A percentile compares a stretch with the other conserved stretches of the same genome.
These are phyloP conservation scores for Haberlea rhodopensis DNA, from an alignment of 257 asterid species.

Conservation along the genomic window DNA sequence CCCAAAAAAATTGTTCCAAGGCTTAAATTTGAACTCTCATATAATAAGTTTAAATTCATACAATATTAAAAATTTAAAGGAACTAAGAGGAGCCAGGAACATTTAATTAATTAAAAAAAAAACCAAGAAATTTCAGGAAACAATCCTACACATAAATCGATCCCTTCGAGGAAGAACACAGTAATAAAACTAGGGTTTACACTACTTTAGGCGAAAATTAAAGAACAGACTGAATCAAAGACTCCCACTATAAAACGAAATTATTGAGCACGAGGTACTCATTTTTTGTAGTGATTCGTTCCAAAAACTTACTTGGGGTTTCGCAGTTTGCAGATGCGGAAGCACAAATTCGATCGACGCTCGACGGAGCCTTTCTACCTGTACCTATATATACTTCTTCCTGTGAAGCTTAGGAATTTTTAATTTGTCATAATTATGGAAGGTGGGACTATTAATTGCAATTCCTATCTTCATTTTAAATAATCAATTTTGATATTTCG, in stretches of 20 bases:
- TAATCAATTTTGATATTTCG: too few species aligned
- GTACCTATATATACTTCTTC: background rate
- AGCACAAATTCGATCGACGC: background rate
- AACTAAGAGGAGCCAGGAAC: background rate
- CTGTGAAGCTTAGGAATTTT: too few species aligned
- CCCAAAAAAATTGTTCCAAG: constrained; percentile 14
- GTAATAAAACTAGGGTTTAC: background rate
- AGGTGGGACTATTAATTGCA: too few species aligned
- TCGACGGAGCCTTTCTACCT: background rate
- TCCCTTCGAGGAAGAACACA: background rate
- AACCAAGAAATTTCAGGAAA: background rate
- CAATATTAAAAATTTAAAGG: background rate
- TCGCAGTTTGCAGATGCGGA: constrained; percentile 11
- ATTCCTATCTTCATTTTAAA: too few species aligned
- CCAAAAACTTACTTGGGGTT: constrained; percentile 20
- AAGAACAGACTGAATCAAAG: background rate
- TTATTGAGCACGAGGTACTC: background rate
- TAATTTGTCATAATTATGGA: too few species aligned
- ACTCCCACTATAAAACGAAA: background rate
- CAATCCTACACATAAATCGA: background rate
- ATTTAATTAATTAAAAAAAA: too few species aligned
- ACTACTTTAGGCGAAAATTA: background rate
- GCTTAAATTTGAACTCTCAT: background rate
- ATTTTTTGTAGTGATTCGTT: background rate
- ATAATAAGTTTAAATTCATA: background rate